Base-by-base conservation (phyloP, 1,284 basidiomycete species). In the Gastroboletus turbinatus region DNA sequence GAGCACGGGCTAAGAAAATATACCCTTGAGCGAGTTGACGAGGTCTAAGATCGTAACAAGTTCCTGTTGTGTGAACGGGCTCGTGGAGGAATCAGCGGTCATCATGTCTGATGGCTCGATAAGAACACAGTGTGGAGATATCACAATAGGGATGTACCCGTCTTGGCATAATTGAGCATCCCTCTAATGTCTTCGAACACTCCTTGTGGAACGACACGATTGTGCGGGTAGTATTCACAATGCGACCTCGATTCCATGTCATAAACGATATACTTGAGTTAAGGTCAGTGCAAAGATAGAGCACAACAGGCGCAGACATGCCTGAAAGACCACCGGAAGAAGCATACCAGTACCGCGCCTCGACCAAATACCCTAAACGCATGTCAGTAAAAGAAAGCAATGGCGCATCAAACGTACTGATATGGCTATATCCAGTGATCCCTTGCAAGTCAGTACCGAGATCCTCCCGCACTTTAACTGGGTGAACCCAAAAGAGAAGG, bases 401-500 rank as follows among this genome's bases (percentile, higher is more conserved):
- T 3, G 13, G 2, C 0, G 8, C 10, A 27, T 10, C 3, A 21
- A 25, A 61, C 65, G 9, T 50, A 60, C 60, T 60, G 25, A 63
- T 63, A 25, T 60, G 62, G 11, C 23, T 45, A 21, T 49, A 45
- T 44, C 33, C 40, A 14, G n/a, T 40, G 6, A 53, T 9, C n/a
- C 45, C 56, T 29, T 54, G 52, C 27, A 66, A 25, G 13, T 39
- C 27, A 5, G 35, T 36, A 17, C 14, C 10, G 1, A 62, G 43
- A 1, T 58, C 25, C 9, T n/a, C 23, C 23, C 10, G 11, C 10
- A 23, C 1, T 3, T 21, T 21, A 3, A 52, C 21, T 13, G 21
- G 9, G 19, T 59, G 46, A 9, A 66, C 27, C 62, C 64, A 66
- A 32, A 64, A 63, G 19, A 66, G 59, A 46, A 64, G 55, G 17